phyloP scores from a whole-genome alignment of 345 rosid species.

The Laguncularia racemosa region DNA sequence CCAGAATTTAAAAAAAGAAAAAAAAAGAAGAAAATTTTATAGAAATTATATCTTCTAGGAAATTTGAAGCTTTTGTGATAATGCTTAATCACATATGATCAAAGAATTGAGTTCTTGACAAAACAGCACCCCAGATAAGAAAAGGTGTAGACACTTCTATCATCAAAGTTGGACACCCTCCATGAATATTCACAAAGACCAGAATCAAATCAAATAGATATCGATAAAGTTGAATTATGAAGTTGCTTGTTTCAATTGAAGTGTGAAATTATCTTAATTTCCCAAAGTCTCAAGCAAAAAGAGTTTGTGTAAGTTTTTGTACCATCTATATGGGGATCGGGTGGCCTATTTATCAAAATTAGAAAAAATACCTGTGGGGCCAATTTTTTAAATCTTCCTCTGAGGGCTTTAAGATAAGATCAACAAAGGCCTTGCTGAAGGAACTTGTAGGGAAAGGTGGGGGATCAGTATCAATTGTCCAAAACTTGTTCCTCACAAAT shows the following conservation, averaged over 20 bases:
- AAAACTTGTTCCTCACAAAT: slow-evolving; percentile 67
- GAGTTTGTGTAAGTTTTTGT: too few relatives aligned
- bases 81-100: too few relatives aligned
- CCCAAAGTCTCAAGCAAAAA: too few relatives aligned
- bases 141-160: too few relatives aligned
- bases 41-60: neutral
- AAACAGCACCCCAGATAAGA: too few relatives aligned
- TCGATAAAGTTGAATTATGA: neutral
- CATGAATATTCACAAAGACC: neutral
- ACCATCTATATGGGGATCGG: neutral
- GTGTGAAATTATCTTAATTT: too few relatives aligned
- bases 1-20: neutral
- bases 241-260: too few relatives aligned
- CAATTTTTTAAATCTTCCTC: slow-evolving; percentile 67
- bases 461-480: slow-evolving; percentile 69
- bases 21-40: neutral
- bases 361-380: slow-evolving; percentile 63
- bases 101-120: too few relatives aligned
- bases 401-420: slow-evolving; percentile 57
- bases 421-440: slow-evolving; percentile 46
- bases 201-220: neutral
- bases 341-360: neutral
- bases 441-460: slow-evolving; percentile 41
- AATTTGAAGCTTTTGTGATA: neutral
- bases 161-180: too few relatives aligned